Conservation (phyloP, 1,284 basidiomycete genomes). For the Gomphus bonarii region DNA sequence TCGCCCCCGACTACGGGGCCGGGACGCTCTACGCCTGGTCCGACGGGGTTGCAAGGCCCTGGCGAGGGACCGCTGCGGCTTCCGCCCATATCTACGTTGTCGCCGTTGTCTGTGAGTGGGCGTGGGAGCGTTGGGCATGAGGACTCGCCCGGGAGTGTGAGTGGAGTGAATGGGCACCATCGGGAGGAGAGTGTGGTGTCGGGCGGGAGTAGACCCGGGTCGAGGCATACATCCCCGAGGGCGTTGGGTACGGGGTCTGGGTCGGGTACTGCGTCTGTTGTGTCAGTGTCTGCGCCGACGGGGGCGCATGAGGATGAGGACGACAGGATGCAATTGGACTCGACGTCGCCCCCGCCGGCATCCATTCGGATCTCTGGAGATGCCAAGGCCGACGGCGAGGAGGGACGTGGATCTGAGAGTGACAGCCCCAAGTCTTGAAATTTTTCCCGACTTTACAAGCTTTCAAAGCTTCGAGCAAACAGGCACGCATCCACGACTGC, state of each 20-base stretch:
- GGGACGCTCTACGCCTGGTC: neutral
- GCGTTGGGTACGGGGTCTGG: too few relatives aligned
- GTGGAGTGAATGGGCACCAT: neutral
- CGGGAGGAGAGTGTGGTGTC: neutral
- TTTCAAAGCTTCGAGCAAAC: too few relatives aligned
- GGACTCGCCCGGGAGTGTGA: neutral
- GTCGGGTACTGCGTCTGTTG: too few relatives aligned
- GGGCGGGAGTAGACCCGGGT: neutral
- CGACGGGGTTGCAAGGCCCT: neutral
- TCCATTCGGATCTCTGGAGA: slow-evolving; percentile 37
- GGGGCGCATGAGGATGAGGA: slow-evolving; percentile 8
- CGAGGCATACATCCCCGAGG: too few relatives aligned
- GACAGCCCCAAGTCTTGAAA: neutral
- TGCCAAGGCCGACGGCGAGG: slow-evolving; percentile 19
- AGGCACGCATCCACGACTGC: too few relatives aligned
- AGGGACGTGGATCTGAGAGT: neutral
- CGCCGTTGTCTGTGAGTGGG: neutral
- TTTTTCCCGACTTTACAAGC: too few relatives aligned
- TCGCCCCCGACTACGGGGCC: slow-evolving; percentile 1
- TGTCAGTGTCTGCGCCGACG: neutral
- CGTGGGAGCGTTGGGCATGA: neutral
- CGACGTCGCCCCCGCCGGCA: slow-evolving; percentile 39
- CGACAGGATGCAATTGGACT: slow-evolving; percentile 21
- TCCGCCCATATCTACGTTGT: slow-evolving; percentile 15
- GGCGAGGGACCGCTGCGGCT: slow-evolving; percentile 1